Evolutionary conservation across 2,329 filamentous ascomycete species (phyloP).

Genomic region (Pseudodiploospora longispora): DNA sequence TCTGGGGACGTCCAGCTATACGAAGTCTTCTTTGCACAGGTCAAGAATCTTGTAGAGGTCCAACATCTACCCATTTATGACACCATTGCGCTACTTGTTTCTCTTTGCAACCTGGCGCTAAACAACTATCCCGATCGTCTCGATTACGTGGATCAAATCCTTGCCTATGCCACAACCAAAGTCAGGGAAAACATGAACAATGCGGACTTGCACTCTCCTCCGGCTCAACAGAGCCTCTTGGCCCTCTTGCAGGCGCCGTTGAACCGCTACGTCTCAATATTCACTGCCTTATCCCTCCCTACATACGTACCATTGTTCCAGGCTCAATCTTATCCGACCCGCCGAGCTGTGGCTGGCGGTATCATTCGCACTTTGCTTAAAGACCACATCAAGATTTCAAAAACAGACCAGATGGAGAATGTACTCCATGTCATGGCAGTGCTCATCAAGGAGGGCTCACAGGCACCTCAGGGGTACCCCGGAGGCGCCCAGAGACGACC

Average conservation of each 20-base stretch:
- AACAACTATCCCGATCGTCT: conserved; percentile 91
- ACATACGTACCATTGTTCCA: conserved; percentile 86
- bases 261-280: conserved; percentile 83
- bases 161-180: conserved; percentile 81
- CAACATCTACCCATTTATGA: conserved; percentile 90
- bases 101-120: conserved; percentile 82
- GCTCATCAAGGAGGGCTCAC: conserved; percentile 85
- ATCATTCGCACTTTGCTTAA: conserved; percentile 75
- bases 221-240: conserved; percentile 81
- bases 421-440: conserved; percentile 84
- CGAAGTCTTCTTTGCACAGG: conserved; percentile 95
- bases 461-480: conserved; percentile 75
- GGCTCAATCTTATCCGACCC: conserved; percentile 85
- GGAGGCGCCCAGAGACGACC: conserved; percentile 68
- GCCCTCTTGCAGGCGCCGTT: conserved; percentile 86
- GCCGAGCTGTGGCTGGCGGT: conserved; percentile 83
- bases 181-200: conserved; percentile 86
- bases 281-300: conserved; percentile 89
- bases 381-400: conserved; percentile 73
- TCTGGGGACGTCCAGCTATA: conserved; percentile 74
- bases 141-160: conserved; percentile 91
- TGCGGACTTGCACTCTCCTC: conserved; percentile 83
- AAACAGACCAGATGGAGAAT: conserved; percentile 72
- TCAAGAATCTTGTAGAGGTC: conserved; percentile 84
- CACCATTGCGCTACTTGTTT: conserved; percentile 89